Evolutionary conservation across 1,139 yeast genomes (phyloP).

Genomic region (Ogataea hybrid): DNA sequence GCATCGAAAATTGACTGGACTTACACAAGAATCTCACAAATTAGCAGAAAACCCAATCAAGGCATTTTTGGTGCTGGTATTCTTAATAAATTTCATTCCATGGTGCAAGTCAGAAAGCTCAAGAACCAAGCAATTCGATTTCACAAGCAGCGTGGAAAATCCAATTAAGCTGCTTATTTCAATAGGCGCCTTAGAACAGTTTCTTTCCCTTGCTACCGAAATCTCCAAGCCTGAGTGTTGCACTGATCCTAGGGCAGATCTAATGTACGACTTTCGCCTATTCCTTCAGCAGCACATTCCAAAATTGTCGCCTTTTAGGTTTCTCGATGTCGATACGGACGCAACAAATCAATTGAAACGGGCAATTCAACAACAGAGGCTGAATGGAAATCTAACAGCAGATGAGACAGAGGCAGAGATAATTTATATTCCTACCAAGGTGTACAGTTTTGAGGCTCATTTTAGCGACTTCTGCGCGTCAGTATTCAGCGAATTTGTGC

Average conservation of each 20-base stretch:
- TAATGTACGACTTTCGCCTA: slow-evolving; percentile 65
- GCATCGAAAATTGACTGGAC: slow-evolving; percentile 34
- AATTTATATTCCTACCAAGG: slow-evolving; percentile 32
- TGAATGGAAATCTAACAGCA: slow-evolving; percentile 13
- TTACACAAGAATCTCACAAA: slow-evolving; percentile 35
- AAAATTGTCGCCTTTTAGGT: slow-evolving; percentile 43
- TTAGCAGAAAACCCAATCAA: slow-evolving; percentile 54
- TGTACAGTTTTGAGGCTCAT: slow-evolving; percentile 33
- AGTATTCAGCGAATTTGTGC: slow-evolving; percentile 53
- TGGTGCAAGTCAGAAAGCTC: slow-evolving; percentile 56
- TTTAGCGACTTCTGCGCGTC: slow-evolving; percentile 30
- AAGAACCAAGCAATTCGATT: slow-evolving; percentile 39
- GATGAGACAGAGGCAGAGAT: slow-evolving; percentile 27
- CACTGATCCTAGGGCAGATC: slow-evolving; percentile 17
- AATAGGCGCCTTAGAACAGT: slow-evolving; percentile 77
- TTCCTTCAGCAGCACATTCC: slow-evolving; percentile 68
- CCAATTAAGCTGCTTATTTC: slow-evolving; percentile 55
- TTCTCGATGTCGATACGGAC: slow-evolving; percentile 41
- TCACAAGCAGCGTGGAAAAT: slow-evolving; percentile 44
- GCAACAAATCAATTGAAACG: slow-evolving; percentile 30
- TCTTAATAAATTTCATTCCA: slow-evolving; percentile 62
- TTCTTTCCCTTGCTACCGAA: slow-evolving; percentile 71
- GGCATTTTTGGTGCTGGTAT: slow-evolving; percentile 57
- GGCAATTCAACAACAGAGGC: slow-evolving; percentile 23
- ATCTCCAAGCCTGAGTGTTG: slow-evolving; percentile 39